phyloP scores from a whole-genome alignment of 1,139 yeast species.

The Pichia sp. region DNA sequence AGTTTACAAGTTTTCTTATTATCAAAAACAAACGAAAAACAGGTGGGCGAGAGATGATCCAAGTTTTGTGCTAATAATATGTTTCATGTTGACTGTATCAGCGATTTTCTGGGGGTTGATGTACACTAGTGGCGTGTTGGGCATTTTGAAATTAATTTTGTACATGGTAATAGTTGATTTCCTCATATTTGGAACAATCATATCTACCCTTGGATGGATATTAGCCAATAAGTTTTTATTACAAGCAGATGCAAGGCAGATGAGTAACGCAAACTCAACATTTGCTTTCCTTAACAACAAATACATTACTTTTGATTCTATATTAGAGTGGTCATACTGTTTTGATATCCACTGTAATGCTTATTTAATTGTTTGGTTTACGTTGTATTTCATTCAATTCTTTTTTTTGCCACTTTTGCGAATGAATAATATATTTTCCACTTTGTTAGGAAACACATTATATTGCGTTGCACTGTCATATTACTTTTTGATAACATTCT shows the following conservation, averaged over 20 bases:
- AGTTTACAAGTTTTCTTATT: conserved; percentile 74
- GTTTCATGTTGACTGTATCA: conserved; percentile 55
- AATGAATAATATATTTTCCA: conserved; percentile 53
- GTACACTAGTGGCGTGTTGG: conserved; percentile 54
- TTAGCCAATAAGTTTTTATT: conserved; percentile 56
- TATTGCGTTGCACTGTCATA: conserved; percentile 67
- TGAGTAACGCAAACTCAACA: background rate
- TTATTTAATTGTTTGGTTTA: conserved; percentile 72
- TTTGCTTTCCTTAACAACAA: conserved; percentile 3
- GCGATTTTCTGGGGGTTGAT: conserved; percentile 91
- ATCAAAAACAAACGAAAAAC: conserved; percentile 62
- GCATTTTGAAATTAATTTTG: conserved; percentile 54
- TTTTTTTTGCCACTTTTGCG: conserved; percentile 64
- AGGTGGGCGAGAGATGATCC: conserved; percentile 90
- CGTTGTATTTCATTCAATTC: conserved; percentile 70
- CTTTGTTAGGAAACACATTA: conserved; percentile 68
- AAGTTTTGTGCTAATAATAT: conserved; percentile 66
- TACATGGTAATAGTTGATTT: conserved; percentile 87
- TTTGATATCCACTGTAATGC: conserved; percentile 91
- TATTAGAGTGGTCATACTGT: conserved; percentile 89
- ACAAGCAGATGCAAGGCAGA: conserved; percentile 24
- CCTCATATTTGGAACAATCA: conserved; percentile 56
- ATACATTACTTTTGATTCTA: conserved; percentile 22
- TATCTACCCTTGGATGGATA: conserved; percentile 70
- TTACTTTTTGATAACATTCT: conserved; percentile 72